Conservation (phyloP, 805 yeast genomes). For the Ogataea neopini region DNA sequence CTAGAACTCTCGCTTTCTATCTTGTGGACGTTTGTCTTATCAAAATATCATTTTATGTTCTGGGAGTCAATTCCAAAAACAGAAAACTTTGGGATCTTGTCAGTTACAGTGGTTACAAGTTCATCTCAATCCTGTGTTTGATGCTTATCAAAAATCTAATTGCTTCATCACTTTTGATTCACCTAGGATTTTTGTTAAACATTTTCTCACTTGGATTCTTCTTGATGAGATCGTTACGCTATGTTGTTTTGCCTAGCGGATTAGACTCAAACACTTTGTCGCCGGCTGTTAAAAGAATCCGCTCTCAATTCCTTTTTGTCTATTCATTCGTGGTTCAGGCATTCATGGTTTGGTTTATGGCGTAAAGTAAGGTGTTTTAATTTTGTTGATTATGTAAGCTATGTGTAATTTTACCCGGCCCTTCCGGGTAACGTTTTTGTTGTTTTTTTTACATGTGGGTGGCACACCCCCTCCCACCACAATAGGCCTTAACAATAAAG, state of each 20-base stretch:
- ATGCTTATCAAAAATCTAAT: slow-evolving; percentile 50
- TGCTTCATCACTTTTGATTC: slow-evolving; percentile 38
- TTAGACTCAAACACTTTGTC: slow-evolving; percentile 59
- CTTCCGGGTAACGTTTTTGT: slow-evolving; percentile 2
- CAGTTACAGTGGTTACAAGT: slow-evolving; percentile 92
- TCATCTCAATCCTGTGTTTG: slow-evolving; percentile 71
- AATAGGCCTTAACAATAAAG: slow-evolving; percentile 5
- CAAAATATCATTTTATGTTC: slow-evolving; percentile 78
- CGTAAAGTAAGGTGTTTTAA: slow-evolving; percentile 16
- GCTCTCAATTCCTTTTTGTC: slow-evolving; percentile 83
- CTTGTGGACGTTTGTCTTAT: slow-evolving; percentile 73
- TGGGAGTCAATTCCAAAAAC: slow-evolving; percentile 63
- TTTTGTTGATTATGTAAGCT: not conserved
- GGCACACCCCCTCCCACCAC: slow-evolving; percentile 5
- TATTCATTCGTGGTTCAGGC: slow-evolving; percentile 85
- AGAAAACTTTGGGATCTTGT: slow-evolving; percentile 70
- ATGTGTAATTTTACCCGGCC: not conserved
- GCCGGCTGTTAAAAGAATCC: slow-evolving; percentile 67
- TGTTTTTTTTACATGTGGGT: not conserved
- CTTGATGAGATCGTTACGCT: slow-evolving; percentile 67
- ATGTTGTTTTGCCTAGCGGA: slow-evolving; percentile 65
- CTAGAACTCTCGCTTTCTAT: slow-evolving; percentile 83
- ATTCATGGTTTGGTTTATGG: slow-evolving; percentile 70
- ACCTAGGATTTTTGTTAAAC: slow-evolving; percentile 42
- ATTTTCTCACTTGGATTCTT: slow-evolving; percentile 62